These are phyloP conservation scores for Choiromyces venosus DNA, from an alignment of 495 filamentous ascomycete species.

Conservation along the genomic window DNA sequence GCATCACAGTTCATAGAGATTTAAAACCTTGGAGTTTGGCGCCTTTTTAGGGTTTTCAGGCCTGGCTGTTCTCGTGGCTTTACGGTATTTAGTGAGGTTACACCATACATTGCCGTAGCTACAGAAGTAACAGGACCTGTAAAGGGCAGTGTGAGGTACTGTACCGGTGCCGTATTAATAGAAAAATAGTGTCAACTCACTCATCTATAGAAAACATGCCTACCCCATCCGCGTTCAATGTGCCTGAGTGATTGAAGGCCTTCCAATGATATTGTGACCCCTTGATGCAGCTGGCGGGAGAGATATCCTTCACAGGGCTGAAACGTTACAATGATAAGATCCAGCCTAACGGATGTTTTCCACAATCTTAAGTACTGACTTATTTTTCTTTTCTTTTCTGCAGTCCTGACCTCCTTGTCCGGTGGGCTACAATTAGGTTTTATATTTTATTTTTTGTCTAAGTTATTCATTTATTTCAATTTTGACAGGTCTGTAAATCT, in stretches of 20 bases:
- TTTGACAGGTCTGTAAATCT: neutral
- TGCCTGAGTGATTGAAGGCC: neutral
- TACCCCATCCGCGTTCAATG: no score
- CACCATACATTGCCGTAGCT: neutral
- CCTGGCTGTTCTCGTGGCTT: neutral
- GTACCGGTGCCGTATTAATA: neutral
- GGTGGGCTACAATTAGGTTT: neutral
- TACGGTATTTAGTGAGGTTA: neutral
- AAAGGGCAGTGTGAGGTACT: neutral
- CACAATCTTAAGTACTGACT: neutral
- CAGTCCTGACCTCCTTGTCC: neutral
- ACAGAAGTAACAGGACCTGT: neutral
- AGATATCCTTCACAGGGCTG: constrained; percentile 1
- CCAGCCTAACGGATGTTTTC: neutral
- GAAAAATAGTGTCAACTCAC: neutral
- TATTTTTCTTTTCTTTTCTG: neutral
- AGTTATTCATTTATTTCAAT: neutral
- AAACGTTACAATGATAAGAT: neutral
- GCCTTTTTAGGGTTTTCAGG: neutral
- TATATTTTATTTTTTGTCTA: neutral
- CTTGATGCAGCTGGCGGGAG: neutral
- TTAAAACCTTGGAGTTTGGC: neutral
- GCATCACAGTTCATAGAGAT: neutral
- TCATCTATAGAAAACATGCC: no score
- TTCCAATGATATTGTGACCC: neutral